These are phyloP conservation scores for Orychophragmus violaceus DNA, from an alignment of 345 rosid species.

Conservation along the genomic window DNA sequence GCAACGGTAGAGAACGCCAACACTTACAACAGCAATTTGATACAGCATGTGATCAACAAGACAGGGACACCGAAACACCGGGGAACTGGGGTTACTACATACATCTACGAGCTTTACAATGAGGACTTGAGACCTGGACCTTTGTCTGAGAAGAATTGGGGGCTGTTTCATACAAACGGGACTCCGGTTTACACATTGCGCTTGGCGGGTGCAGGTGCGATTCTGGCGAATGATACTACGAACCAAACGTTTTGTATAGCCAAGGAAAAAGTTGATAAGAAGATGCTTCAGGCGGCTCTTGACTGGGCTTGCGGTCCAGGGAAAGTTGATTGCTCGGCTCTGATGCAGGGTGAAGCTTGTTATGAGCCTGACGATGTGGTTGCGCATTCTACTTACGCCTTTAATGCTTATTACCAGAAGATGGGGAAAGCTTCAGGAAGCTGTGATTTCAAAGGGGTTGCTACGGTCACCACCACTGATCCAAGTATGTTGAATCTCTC, in stretches of 20 bases:
- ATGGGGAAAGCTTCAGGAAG: slow-evolving; percentile 70
- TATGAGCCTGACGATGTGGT: slow-evolving; percentile 76
- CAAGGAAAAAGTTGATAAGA: slow-evolving; percentile 58
- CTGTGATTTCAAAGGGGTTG: slow-evolving; percentile 94
- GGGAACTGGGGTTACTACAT: slow-evolving; percentile 59
- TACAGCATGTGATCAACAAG: slow-evolving; percentile 76
- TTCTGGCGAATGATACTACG: slow-evolving; percentile 88
- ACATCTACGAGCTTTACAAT: slow-evolving; percentile 92
- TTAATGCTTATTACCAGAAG: slow-evolving; percentile 75
- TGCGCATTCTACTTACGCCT: slow-evolving; percentile 76
- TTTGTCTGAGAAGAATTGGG: slow-evolving; percentile 88
- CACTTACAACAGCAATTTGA: slow-evolving; percentile 89
- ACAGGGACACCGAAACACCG: slow-evolving; percentile 97
- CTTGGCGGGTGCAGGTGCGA: slow-evolving; percentile 75
- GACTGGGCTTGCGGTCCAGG: slow-evolving; percentile 99
- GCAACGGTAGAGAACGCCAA: slow-evolving; percentile 82
- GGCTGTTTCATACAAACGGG: slow-evolving; percentile 45
- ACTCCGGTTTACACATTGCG: neutral
- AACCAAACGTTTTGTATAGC: slow-evolving; percentile 84
- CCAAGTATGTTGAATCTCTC: slow-evolving; percentile 56
- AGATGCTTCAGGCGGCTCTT: slow-evolving; percentile 89
- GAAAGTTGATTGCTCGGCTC: slow-evolving; percentile 71
- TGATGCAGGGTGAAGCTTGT: slow-evolving; percentile 77
- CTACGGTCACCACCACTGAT: slow-evolving; percentile 73
- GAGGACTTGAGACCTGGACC: slow-evolving; percentile 77